Conservation (phyloP, 441 rosid species). For the Pelargonium citronellum region DNA sequence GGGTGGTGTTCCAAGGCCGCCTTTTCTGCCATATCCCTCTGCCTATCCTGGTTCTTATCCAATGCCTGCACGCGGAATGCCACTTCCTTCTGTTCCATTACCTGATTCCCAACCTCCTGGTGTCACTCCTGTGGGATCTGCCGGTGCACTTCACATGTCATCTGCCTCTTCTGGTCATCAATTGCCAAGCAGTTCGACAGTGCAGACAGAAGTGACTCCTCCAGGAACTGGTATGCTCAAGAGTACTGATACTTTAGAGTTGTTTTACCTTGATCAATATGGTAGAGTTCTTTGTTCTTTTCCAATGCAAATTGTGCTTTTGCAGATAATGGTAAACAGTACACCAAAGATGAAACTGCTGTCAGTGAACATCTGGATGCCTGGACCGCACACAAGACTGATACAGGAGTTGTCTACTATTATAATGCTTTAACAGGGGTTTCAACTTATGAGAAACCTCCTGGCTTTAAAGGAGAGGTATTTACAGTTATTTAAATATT, state of each 20-base stretch:
- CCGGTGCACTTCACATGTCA: constrained; percentile 32
- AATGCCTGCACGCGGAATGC: constrained; percentile 41
- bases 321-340: constrained; percentile 55
- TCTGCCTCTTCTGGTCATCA: constrained; percentile 41
- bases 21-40: constrained; percentile 52
- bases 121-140: constrained; percentile 40
- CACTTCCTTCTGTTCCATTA: constrained; percentile 37
- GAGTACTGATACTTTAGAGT: constrained; percentile 55
- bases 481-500: constrained; percentile 21
- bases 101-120: constrained; percentile 70
- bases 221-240: constrained; percentile 79
- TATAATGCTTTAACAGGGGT: constrained; percentile 82
- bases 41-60: constrained; percentile 55
- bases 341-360: constrained; percentile 31
- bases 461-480: constrained; percentile 79
- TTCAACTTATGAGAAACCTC: constrained; percentile 86
- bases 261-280: constrained; percentile 45
- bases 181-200: constrained; percentile 31
- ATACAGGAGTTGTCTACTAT: constrained; percentile 70
- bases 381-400: constrained; percentile 97
- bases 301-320: constrained; percentile 27
- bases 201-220: constrained; percentile 47
- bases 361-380: constrained; percentile 46
- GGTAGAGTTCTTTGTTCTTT: constrained; percentile 32
- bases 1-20: constrained; percentile 59